phyloP scores from a whole-genome alignment of 73 alveolate species.

The Stentor coeruleus region DNA sequence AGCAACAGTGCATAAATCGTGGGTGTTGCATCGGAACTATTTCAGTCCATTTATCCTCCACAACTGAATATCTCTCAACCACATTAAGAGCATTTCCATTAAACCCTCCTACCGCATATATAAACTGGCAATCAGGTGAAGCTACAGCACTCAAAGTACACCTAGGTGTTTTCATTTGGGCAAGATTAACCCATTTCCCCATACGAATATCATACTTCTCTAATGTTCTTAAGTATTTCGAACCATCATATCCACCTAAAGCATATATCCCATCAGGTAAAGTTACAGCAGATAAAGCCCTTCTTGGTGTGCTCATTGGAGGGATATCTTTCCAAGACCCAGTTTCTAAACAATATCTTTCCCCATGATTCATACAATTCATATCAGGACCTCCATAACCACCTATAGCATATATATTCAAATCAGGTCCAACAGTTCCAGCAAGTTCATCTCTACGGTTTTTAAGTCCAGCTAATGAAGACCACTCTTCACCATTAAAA shows the following conservation, averaged over 20 bases:
- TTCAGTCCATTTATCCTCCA: slow-evolving; percentile 75
- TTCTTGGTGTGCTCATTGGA: slow-evolving; percentile 74
- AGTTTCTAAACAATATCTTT: slow-evolving; percentile 64
- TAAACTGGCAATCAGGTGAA: slow-evolving; percentile 64
- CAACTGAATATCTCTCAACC: slow-evolving; percentile 80
- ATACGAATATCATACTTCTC: slow-evolving; percentile 52
- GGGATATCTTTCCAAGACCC: slow-evolving; percentile 76
- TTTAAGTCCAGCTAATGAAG: slow-evolving; percentile 56
- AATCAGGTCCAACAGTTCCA: slow-evolving; percentile 61
- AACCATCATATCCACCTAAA: slow-evolving; percentile 88
- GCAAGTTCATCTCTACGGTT: slow-evolving; percentile 78
- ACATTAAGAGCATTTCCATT: slow-evolving; percentile 70
- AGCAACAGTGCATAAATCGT: slow-evolving; percentile 78
- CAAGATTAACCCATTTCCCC: slow-evolving; percentile 63
- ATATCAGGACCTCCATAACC: slow-evolving; percentile 80
- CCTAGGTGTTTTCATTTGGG: slow-evolving; percentile 64
- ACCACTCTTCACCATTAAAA: slow-evolving; percentile 64
- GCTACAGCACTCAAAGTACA: slow-evolving; percentile 85
- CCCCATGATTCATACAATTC: slow-evolving; percentile 75
- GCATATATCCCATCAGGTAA: slow-evolving; percentile 95
- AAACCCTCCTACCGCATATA: slow-evolving; percentile 89
- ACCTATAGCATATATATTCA: slow-evolving; percentile 73
- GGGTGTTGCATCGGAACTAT: slow-evolving; percentile 57
- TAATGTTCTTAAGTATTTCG: neutral
- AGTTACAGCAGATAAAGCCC: slow-evolving; percentile 87